Percentiles rank a stretch among this genome's conserved stretches.
These are phyloP conservation scores for Tulasnella sp. DNA, from an alignment of 768 basidiomycete species.

Conservation along the genomic window DNA sequence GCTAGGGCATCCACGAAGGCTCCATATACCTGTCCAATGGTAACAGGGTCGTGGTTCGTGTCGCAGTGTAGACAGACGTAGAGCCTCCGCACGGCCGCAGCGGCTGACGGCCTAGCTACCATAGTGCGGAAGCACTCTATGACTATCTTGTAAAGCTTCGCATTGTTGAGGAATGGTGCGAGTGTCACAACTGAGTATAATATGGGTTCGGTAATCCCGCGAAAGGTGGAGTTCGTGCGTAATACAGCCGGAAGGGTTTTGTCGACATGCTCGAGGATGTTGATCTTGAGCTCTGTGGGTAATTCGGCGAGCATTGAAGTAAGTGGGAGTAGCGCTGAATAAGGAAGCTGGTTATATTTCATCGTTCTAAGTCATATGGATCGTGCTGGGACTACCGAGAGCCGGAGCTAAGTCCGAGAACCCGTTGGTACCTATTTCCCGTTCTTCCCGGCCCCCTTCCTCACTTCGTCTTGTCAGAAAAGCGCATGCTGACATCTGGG, in stretches of 20 bases:
- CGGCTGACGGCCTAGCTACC: neutral
- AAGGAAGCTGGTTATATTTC: neutral
- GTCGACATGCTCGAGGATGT: neutral
- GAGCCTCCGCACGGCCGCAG: neutral
- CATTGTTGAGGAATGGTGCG: neutral
- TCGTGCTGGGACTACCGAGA: no score
- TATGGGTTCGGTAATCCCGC: neutral
- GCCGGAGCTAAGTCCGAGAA: no score
- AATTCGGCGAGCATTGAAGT: neutral
- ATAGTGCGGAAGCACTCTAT: neutral
- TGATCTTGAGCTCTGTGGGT: neutral
- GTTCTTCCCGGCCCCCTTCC: no score
- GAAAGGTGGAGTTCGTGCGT: neutral
- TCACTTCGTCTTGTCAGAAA: no score
- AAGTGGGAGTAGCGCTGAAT: neutral
- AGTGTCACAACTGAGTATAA: neutral
- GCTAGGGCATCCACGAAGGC: neutral
- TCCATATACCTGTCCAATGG: neutral
- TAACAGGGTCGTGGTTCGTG: neutral
- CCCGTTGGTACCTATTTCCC: no score
- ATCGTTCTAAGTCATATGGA: no score
- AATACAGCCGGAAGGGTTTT: neutral
- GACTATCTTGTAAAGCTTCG: neutral
- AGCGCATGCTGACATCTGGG: no score
- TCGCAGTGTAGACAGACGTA: neutral